phyloP scores from a whole-genome alignment of 345 rosid genomes.

The Noccaea bulbosa region DNA sequence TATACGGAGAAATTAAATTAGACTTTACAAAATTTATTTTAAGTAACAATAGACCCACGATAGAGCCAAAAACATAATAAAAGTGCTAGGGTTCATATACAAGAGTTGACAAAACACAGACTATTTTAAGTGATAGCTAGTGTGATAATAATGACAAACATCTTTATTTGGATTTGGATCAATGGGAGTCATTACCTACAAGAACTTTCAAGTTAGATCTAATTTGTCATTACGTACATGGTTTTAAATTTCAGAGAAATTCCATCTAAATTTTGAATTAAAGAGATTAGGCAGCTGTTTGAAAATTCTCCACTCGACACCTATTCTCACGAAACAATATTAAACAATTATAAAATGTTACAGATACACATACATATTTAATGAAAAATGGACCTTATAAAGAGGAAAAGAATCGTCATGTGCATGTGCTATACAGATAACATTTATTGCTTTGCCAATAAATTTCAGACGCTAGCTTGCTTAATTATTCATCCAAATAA shows the following conservation, averaged over 20 bases:
- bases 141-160: conserved; percentile 17
- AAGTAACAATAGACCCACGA: neutral
- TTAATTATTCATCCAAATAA: conserved; percentile 32
- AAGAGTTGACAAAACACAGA: neutral
- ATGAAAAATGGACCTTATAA: conserved; percentile 31
- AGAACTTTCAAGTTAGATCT: conserved; percentile 19
- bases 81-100: conserved; percentile 4
- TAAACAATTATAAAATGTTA: conserved; percentile 1
- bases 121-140: too few species aligned
- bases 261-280: conserved; percentile 25
- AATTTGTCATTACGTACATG: conserved; percentile 30
- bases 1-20: neutral
- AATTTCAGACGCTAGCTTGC: conserved; percentile 38
- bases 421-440: conserved; percentile 41
- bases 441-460: conserved; percentile 38
- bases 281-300: conserved; percentile 27
- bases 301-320: conserved; percentile 28
- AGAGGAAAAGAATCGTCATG: conserved; percentile 38
- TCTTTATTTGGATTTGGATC: neutral
- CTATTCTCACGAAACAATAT: conserved; percentile 32
- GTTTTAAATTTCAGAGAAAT: neutral
- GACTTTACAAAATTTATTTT: neutral
- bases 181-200: conserved; percentile 1
- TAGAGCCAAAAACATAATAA: conserved; percentile 5
- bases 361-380: conserved; percentile 21